These are phyloP conservation scores for Phytophthora syringae DNA, from an alignment of 352 stramenopile genomes.

Conservation along the genomic window DNA sequence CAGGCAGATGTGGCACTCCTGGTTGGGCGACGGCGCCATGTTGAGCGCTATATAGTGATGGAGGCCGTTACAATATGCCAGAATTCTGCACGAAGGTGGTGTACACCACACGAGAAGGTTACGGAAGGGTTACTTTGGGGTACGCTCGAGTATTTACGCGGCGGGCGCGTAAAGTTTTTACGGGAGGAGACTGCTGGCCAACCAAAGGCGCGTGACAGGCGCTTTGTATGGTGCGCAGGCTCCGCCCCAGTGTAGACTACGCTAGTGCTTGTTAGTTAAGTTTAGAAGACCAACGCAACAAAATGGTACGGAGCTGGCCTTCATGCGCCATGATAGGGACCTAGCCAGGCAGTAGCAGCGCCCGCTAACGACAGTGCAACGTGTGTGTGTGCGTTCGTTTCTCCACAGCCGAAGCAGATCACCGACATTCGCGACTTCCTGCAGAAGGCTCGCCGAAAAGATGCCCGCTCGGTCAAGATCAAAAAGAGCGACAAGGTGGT, in stretches of 20 bases:
- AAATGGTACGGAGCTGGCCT: constrained; percentile 70
- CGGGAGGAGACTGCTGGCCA: constrained; percentile 44
- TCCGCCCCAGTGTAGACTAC: constrained; percentile 32
- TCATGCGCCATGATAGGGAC: neutral
- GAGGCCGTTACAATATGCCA: too few relatives aligned
- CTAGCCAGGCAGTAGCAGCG: neutral
- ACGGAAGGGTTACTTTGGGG: neutral
- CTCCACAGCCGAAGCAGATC: constrained; percentile 96
- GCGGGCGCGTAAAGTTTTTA: constrained; percentile 6
- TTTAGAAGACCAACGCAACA: constrained; percentile 90
- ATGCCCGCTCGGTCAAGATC: constrained; percentile 99
- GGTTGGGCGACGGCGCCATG: constrained; percentile 18
- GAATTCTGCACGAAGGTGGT: too few relatives aligned
- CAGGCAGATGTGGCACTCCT: constrained; percentile 87
- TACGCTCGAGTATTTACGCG: constrained; percentile 29
- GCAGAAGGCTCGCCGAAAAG: constrained; percentile 97
- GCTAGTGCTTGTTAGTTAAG: constrained; percentile 72
- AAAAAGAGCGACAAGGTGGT: constrained; percentile 97
- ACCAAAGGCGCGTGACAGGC: constrained; percentile 35
- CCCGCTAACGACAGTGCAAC: constrained; percentile 11
- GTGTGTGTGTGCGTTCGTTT: neutral
- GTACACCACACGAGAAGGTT: constrained; percentile 6
- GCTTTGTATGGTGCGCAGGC: constrained; percentile 38
- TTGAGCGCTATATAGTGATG: too few relatives aligned
- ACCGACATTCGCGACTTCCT: constrained; percentile 99